phyloP scores from a whole-genome alignment of 495 filamentous ascomycete genomes.

The Arthonia radiata region DNA sequence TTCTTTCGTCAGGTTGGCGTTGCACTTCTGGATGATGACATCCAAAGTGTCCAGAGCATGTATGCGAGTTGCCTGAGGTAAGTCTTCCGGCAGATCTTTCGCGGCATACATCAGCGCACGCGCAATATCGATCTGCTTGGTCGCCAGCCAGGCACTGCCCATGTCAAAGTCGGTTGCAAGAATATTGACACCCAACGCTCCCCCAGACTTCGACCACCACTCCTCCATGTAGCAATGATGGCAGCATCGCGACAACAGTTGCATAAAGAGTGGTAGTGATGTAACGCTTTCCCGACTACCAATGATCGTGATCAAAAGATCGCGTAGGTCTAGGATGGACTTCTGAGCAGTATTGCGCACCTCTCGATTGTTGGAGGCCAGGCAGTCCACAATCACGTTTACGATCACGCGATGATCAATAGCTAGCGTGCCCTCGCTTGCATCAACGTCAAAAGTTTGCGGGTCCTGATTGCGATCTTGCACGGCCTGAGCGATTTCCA shows the following conservation, averaged over 20 bases:
- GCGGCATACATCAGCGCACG: slow-evolving; percentile 80
- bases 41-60: slow-evolving; percentile 64
- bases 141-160: slow-evolving; percentile 58
- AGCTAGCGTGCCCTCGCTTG: slow-evolving; percentile 65
- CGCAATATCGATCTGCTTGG: slow-evolving; percentile 61
- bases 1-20: slow-evolving; percentile 44
- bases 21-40: slow-evolving; percentile 48
- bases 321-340: slow-evolving; percentile 49
- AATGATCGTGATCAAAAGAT: slow-evolving; percentile 58
- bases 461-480: no score
- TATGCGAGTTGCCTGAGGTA: slow-evolving; percentile 62
- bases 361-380: slow-evolving; percentile 55
- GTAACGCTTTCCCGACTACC: slow-evolving; percentile 43
- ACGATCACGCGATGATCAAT: slow-evolving; percentile 69
- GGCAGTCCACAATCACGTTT: slow-evolving; percentile 64
- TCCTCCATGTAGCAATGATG: slow-evolving; percentile 92
- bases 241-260: slow-evolving; percentile 57
- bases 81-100: slow-evolving; percentile 84
- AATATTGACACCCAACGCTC: slow-evolving; percentile 67
- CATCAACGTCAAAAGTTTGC: slow-evolving; percentile 58
- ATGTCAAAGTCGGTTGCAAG: slow-evolving; percentile 57
- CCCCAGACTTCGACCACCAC: slow-evolving; percentile 91
- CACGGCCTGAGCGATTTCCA: slow-evolving; percentile 65
- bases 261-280: slow-evolving; percentile 55
- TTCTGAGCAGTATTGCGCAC: slow-evolving; percentile 68